phyloP scores from a whole-genome alignment of 2,329 filamentous ascomycete species.

The Anisogramma anomala region DNA sequence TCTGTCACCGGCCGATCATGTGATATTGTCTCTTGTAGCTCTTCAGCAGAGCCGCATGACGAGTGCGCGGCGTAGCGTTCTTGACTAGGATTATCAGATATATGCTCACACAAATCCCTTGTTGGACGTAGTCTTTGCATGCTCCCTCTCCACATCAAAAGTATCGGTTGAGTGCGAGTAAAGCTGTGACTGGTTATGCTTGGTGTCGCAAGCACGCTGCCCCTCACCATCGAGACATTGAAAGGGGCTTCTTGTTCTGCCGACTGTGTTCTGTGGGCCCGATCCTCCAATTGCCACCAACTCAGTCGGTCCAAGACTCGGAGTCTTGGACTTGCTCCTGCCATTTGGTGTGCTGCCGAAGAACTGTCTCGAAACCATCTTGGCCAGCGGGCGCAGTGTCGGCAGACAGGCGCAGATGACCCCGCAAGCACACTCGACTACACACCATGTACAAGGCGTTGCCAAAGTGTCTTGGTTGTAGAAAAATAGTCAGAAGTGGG shows the following conservation, averaged over 20 bases:
- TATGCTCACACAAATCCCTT: slow-evolving; percentile 4
- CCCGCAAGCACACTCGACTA: slow-evolving; percentile 24
- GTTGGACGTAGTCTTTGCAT: neutral
- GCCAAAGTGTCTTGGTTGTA: slow-evolving; percentile 23
- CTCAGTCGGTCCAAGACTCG: slow-evolving; percentile 4
- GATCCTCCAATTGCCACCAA: slow-evolving; percentile 9
- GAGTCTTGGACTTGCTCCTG: neutral
- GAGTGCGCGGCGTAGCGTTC: too few relatives aligned
- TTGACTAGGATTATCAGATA: too few relatives aligned
- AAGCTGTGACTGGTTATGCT: neutral
- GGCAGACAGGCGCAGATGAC: slow-evolving; percentile 32
- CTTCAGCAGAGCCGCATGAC: too few relatives aligned
- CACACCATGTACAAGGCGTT: slow-evolving; percentile 22
- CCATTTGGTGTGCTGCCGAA: slow-evolving; percentile 12
- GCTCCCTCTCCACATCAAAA: neutral
- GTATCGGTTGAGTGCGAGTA: neutral
- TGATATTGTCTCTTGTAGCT: too few relatives aligned
- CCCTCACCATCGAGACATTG: slow-evolving; percentile 8
- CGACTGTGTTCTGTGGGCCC: neutral
- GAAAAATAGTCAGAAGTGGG: too few relatives aligned
- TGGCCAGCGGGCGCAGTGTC: slow-evolving; percentile 26
- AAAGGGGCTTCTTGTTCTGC: slow-evolving; percentile 10
- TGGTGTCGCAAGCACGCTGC: neutral
- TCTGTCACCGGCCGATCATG: too few relatives aligned
- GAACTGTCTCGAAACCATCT: slow-evolving; percentile 11